Evolutionary conservation across 2,329 filamentous ascomycete genomes (phyloP).

Genomic region (Zymoseptoria pseudotritici): DNA sequence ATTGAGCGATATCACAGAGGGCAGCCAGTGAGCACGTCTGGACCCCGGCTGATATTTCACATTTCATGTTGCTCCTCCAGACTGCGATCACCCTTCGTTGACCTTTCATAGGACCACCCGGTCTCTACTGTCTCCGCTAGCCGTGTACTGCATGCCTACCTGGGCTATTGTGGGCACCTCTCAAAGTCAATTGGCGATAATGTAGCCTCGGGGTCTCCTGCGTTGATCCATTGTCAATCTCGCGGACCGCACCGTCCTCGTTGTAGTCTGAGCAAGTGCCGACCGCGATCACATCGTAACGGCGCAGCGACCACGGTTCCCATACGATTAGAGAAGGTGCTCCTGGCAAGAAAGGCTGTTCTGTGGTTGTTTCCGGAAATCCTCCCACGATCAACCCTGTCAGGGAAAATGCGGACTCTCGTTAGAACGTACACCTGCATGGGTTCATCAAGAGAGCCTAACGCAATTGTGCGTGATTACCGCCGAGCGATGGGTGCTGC

Average conservation of each 20-base stretch:
- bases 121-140: neutral
- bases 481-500: neutral
- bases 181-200: neutral
- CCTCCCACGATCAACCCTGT: neutral
- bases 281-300: neutral
- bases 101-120: neutral
- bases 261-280: neutral
- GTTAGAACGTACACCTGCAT: neutral
- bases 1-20: neutral
- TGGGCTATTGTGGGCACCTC: neutral
- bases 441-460: neutral
- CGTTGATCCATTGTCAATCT: neutral
- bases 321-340: neutral
- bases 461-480: neutral
- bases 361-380: neutral
- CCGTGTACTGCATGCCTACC: neutral
- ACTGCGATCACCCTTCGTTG: neutral
- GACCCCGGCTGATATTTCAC: neutral
- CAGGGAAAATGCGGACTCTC: neutral
- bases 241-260: neutral
- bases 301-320: neutral
- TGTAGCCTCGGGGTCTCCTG: neutral
- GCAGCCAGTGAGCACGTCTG: neutral
- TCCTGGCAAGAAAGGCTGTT: neutral
- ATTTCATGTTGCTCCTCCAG: neutral